A percentile compares a stretch with the other conserved stretches of the same genome.
Evolutionary conservation across 2,329 filamentous ascomycete species (phyloP).

Genomic region (Mycocentrospora acerina): DNA sequence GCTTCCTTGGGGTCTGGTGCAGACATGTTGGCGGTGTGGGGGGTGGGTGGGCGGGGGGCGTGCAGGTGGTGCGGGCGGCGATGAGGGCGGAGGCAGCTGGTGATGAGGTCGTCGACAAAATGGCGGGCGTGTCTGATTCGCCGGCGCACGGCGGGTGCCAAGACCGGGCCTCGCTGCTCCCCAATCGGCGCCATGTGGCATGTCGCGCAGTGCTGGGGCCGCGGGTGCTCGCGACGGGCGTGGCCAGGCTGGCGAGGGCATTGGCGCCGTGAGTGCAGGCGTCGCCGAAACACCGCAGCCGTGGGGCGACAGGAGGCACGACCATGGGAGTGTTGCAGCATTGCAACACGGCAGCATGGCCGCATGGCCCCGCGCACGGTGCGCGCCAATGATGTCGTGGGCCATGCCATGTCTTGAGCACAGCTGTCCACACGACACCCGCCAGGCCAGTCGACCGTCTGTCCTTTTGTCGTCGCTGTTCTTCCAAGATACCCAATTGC

Average conservation of each 20-base stretch:
- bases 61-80: slow-evolving; percentile 30
- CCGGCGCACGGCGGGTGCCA: slow-evolving; percentile 23
- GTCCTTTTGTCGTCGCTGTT: slow-evolving; percentile 16
- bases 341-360: no score
- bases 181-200: neutral
- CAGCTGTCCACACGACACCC: slow-evolving; percentile 33
- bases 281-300: slow-evolving; percentile 12
- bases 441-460: slow-evolving; percentile 24
- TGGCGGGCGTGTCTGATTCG: slow-evolving; percentile 28
- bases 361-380: slow-evolving; percentile 22
- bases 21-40: slow-evolving; percentile 31
- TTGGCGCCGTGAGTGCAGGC: neutral
- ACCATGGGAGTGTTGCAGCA: slow-evolving; percentile 18
- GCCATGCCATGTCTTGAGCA: slow-evolving; percentile 31
- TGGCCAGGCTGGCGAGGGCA: no score
- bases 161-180: slow-evolving; percentile 16
- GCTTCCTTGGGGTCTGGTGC: slow-evolving; percentile 63
- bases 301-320: slow-evolving; percentile 13
- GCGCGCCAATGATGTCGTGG: slow-evolving; percentile 32
- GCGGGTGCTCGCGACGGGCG: no score
- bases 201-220: neutral
- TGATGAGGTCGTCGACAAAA: slow-evolving; percentile 35
- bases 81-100: slow-evolving; percentile 19
- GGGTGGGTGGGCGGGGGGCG: slow-evolving; percentile 40
- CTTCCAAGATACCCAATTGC: slow-evolving; percentile 32